Base-by-base conservation (phyloP, 2,329 filamentous ascomycete species). In the Teratosphaeria nubilosa region DNA sequence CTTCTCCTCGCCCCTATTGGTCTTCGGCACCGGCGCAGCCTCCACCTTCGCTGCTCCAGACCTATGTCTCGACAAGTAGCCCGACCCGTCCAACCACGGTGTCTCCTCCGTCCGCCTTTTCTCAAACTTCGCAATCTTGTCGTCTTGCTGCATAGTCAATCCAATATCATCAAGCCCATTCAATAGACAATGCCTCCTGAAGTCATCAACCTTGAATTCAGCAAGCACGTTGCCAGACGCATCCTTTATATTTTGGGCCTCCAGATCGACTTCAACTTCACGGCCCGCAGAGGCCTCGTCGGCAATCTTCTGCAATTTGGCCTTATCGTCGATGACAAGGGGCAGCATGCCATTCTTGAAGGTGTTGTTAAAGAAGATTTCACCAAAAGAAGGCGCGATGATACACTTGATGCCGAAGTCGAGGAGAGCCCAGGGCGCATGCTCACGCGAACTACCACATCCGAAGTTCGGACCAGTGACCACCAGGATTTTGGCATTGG, bases 321-420 rank as follows among this genome's bases (percentile, higher is more conserved):
- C 78, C 64, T 84, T 75, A 72, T 92, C 84, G 32, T 81, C 77
- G 70, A 97, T 87, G 59, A 81, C 76, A 61, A 97, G 84, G 53
- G 92, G 91, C 63, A 97, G 80, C 94, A 97, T 97, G 78, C 92
- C 92, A 78, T 99, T 99, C 82, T 99, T 97, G 83, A 96, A 97
- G n/a, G 88, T 94, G 80, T 99, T 99, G 84, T 96, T 96, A 84
- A 92, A 95, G 84, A 96, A 96, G 74, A 99, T 99, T 70, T 95
- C 90, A 59, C 87, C 88, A 65, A 83, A 89, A 1, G 88, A 91
- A 1, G 90, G 90, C 0, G 92, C 94, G 66, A 97, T 95, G 69
- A 97, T 82, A 73, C 87, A 92, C 72, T 87, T 90, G 77, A 99
- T 96, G 65, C 94, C 94, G 68, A 97, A 97, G 76, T 97, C 94